Evolutionary conservation across 352 stramenopile species (phyloP), one percentile per base, ranked within the genome.

Genomic region (Phytopythium sindhum): DNA sequence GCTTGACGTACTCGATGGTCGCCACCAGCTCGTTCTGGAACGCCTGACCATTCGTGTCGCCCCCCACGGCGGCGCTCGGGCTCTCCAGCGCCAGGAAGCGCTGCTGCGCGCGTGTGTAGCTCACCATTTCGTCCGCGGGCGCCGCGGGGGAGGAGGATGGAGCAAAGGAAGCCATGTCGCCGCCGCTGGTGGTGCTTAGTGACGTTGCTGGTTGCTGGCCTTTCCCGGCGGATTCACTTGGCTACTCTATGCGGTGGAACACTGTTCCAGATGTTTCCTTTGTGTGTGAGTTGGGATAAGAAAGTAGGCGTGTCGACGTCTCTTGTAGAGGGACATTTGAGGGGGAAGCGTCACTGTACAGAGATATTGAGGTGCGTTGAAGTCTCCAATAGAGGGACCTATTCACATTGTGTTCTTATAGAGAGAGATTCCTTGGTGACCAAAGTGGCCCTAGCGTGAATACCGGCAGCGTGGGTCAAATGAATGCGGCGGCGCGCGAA

Each of bases 21-120:
- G 60, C 31, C 21, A 67, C 58, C 28, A 87, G 65, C 60, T 78
- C 71, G 56, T 87, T 67, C 62, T 87, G 78, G 72, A 87, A 87
- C 15, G 65, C 69, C 26, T 66, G 60, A 48, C 48, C 63, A 60
- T 84, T 84, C 39, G 73, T 76, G 69, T 84, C 75, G 42, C 57
- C 61, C 9, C 31, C 53, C 33, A 15, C 39, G 45, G 75, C 64
- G 24, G 62, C 68, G 42, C 67, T 68, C 24, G 77, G 69, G 57
- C 69, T 80, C 61, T 85, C 75, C 31, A 85, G 68, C 57, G 70
- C 68, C 55, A 69, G 57, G 66, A 80, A 84, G 53, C 72, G 70
- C 57, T 71, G 73, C 57, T 84, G 78, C 29, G 69, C 68, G 37
- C 70, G 61, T 14, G 70, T 70, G 60, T 72, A 84, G 61, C 60